Conservation (phyloP, 2,329 filamentous ascomycete species). For the Grosmannia clavigera region DNA sequence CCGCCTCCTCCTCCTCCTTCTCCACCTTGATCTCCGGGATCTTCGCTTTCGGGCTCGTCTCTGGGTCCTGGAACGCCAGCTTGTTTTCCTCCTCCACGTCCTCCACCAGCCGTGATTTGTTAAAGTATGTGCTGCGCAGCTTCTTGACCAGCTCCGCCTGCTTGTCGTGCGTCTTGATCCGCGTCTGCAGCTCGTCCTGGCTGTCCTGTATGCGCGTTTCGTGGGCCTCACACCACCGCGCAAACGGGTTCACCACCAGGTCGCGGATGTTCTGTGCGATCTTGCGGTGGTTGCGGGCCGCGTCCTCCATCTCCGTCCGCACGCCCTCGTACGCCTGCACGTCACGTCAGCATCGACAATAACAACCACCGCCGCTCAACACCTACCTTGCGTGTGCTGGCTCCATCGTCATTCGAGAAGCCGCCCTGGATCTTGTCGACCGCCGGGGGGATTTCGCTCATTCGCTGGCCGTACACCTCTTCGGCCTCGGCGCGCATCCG, state of each 20-base stretch:
- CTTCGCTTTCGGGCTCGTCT: constrained; percentile 49
- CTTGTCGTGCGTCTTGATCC: constrained; percentile 85
- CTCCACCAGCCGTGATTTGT: constrained; percentile 93
- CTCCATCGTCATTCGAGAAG: constrained; percentile 85
- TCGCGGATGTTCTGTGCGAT: constrained; percentile 95
- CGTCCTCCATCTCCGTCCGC: constrained; percentile 83
- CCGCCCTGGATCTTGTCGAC: constrained; percentile 75
- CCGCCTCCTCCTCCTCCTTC: constrained; percentile 54
- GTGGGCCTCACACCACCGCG: constrained; percentile 92
- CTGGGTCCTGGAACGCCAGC: constrained; percentile 84
- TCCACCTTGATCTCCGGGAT: constrained; percentile 77
- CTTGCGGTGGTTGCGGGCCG: constrained; percentile 80
- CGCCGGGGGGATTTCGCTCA: constrained; percentile 69
- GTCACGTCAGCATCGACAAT: not conserved
- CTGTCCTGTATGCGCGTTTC: constrained; percentile 83
- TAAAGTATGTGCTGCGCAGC: constrained; percentile 92
- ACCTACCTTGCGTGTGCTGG: constrained; percentile 79
- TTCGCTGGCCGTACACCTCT: constrained; percentile 69
- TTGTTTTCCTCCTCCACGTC: constrained; percentile 98
- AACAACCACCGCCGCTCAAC: too few relatives aligned
- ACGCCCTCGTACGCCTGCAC: constrained; percentile 83
- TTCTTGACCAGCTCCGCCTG: constrained; percentile 88
- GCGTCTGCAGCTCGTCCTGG: constrained; percentile 81
- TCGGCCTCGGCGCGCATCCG: constrained; percentile 93
- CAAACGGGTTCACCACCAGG: constrained; percentile 86